phyloP scores from a whole-genome alignment of 2,329 filamentous ascomycete genomes.

The Pseudocercospora vitis region DNA sequence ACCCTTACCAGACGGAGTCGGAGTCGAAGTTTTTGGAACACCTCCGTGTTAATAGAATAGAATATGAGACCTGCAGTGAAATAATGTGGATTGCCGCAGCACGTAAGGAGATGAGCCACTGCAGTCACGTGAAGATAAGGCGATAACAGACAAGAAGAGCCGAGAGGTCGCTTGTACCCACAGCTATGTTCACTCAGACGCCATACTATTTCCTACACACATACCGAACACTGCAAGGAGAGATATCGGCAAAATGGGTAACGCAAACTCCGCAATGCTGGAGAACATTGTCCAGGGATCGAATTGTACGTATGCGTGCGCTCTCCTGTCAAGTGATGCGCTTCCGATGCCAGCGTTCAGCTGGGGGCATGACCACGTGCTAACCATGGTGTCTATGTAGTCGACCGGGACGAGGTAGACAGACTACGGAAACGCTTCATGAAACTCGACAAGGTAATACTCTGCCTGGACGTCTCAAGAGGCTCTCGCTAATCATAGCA shows the following conservation, averaged over 20 bases:
- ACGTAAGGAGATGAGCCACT: not conserved
- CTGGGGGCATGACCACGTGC: constrained; percentile 17
- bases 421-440: constrained; percentile 95
- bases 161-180: no score
- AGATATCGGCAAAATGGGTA: constrained; percentile 47
- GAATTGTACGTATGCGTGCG: constrained; percentile 71
- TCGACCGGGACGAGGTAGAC: constrained; percentile 96
- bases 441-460: constrained; percentile 99
- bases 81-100: no score
- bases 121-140: constrained; percentile 6
- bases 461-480: no score
- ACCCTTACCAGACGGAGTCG: no score
- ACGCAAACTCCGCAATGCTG: constrained; percentile 67
- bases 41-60: no score
- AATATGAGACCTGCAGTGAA: no score
- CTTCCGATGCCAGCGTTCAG: not conserved
- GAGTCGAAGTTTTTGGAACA: no score
- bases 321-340: not conserved
- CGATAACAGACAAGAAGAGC: no score
- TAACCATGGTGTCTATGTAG: constrained; percentile 49
- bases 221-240: no score
- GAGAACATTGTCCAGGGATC: constrained; percentile 95
- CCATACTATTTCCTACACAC: constrained; percentile 1
- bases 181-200: no score
- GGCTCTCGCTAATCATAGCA: constrained; percentile 13